Evolutionary conservation across 108 stramenopile genomes (phyloP).

Genomic region (Nitzschia sp.): DNA sequence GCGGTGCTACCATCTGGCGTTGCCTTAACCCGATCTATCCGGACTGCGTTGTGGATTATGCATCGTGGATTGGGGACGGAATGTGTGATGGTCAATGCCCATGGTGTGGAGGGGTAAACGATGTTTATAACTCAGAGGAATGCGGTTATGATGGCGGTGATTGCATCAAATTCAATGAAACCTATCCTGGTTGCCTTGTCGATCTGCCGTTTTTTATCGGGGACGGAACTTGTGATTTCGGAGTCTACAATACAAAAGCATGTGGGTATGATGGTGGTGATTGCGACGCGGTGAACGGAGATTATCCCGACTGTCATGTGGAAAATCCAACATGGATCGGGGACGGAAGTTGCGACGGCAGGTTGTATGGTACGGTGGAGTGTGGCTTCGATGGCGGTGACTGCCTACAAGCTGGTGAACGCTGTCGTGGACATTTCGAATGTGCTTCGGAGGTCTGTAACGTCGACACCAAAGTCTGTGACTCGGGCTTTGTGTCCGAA

Average conservation of each 20-base stretch:
- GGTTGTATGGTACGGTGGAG: not conserved
- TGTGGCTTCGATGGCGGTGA: not conserved
- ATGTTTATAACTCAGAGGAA: not conserved
- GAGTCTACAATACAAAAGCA: not conserved
- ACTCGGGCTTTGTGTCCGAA: no score
- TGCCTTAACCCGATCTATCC: not conserved
- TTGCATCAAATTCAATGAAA: not conserved
- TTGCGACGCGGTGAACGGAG: not conserved
- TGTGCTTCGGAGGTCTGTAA: not conserved
- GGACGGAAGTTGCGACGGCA: not conserved
- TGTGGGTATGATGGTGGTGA: not conserved
- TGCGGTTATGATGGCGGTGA: not conserved
- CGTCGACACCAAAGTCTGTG: not conserved
- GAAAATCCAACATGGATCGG: not conserved
- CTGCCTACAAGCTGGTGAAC: not conserved
- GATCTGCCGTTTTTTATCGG: not conserved
- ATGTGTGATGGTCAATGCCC: no score
- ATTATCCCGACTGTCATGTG: not conserved
- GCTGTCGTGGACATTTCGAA: not conserved
- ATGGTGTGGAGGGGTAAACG: no score
- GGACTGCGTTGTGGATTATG: not conserved
- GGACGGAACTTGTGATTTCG: not conserved
- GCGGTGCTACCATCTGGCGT: not conserved
- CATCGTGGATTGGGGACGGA: not conserved
- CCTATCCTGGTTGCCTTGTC: not conserved